Evolutionary conservation across 2,329 filamentous ascomycete genomes (phyloP).

Genomic region (Cercospora sp.): DNA sequence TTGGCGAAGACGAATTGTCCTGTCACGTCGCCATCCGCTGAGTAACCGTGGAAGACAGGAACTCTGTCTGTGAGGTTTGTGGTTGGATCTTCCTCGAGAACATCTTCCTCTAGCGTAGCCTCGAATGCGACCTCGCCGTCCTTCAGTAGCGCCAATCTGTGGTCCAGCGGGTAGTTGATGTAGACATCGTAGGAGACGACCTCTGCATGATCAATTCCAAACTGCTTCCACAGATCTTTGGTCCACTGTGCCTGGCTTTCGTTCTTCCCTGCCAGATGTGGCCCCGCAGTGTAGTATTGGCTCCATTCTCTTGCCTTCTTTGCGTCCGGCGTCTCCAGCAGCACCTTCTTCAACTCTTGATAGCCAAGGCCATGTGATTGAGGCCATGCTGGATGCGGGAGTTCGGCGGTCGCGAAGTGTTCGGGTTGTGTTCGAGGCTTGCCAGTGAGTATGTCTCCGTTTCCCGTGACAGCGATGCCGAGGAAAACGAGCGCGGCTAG

Average conservation of each 20-base stretch:
- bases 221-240: conserved; percentile 51
- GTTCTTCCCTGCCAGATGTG: conserved; percentile 55
- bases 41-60: conserved; percentile 93
- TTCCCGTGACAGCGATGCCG: conserved; percentile 41
- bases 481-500: conserved; percentile 43
- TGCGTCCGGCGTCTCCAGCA: conserved; percentile 56
- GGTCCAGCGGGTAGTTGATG: conserved; percentile 53
- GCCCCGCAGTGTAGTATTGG: conserved; percentile 53
- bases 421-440: conserved; percentile 33
- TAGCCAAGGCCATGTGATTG: conserved; percentile 52
- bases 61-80: conserved; percentile 70
- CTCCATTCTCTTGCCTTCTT: conserved; percentile 54
- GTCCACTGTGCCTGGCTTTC: conserved; percentile 55
- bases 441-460: conserved; percentile 35
- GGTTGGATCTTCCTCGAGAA: conserved; percentile 79
- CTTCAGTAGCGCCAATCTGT: conserved; percentile 49
- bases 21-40: conserved; percentile 87
- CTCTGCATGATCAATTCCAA: conserved; percentile 47
- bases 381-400: conserved; percentile 44
- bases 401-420: conserved; percentile 31
- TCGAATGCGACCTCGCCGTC: conserved; percentile 39
- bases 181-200: conserved; percentile 55
- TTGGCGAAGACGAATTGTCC: conserved; percentile 85
- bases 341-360: conserved; percentile 56
- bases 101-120: conserved; percentile 79